Evolutionary conservation across 495 filamentous ascomycete species (phyloP), one percentile per base, ranked within the genome.

Genomic region (Apodospora peruviana): DNA sequence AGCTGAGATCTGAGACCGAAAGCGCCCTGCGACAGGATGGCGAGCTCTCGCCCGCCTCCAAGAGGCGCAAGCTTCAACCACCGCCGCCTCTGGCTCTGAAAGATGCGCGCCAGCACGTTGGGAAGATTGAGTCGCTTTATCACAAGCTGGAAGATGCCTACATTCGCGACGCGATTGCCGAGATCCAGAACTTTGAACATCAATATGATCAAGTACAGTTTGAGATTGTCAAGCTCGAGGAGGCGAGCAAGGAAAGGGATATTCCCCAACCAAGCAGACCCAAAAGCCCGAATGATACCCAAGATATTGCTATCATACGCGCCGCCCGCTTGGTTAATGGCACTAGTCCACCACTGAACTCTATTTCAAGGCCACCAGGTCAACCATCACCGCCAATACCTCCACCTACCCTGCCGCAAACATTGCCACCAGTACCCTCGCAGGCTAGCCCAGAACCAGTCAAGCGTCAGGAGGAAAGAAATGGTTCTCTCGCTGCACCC

Each of bases 111-210:
- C 72, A 82, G 32, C 80, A 90, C 64, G 55, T 75, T 11, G 75
- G 82, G 17, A 79, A 85, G 47, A 72, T 95, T 0, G 83, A 86
- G 10, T 73, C 75, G 2, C 59, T 95, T 5, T 79, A 90, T 24
- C 73, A 80, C 34, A 81, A 84, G 48, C 69, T 95, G 7, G 91
- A 95, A 57, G 74, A 81, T 12, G 69, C 78, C 47, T 96, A 95
- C 60, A 76, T 82, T 43, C 80, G 83, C 27, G 64, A 82, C 36
- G 74, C 84, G 16, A 78, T 88, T 4, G 65, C 69, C 39, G 76
- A 84, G 55, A 91, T 98, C 48, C 74, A 76, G 50, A 78, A 85
- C 32, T 82, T 91, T 49, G 93, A 96, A 69, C 74, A 69, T 40
- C 69, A 72, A 43, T 91, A 82, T 62, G 76, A 77, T 4, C 61